Evolutionary conservation across 768 basidiomycete genomes (phyloP).

Genomic region (Suillus occidentalis): DNA sequence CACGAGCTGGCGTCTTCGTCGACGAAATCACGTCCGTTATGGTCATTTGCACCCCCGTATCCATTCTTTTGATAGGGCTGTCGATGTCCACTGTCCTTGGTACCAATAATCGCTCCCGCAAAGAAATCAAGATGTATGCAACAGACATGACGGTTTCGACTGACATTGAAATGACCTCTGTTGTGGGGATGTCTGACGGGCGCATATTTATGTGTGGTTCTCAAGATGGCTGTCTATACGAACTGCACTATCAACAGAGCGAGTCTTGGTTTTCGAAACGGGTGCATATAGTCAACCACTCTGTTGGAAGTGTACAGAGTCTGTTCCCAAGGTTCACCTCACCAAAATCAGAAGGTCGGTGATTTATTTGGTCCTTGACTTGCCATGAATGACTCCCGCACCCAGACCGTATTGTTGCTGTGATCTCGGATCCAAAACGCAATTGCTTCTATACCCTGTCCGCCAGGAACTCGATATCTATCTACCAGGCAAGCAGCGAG

Average conservation of each 20-base stretch:
- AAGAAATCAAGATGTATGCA: constrained; percentile 85
- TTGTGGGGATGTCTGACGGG: constrained; percentile 76
- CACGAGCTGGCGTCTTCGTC: constrained; percentile 85
- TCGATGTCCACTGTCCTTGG: constrained; percentile 47
- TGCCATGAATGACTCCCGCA: constrained; percentile 9
- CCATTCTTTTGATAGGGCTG: constrained; percentile 83
- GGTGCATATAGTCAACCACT: constrained; percentile 84
- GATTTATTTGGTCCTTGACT: neutral
- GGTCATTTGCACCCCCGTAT: constrained; percentile 85
- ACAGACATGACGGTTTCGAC: constrained; percentile 80
- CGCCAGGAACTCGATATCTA: constrained; percentile 59
- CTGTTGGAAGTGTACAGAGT: constrained; percentile 75
- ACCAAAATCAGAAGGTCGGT: constrained; percentile 64
- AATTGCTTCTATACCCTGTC: constrained; percentile 80
- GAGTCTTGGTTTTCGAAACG: constrained; percentile 93
- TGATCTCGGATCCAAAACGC: constrained; percentile 67
- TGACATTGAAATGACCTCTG: constrained; percentile 84
- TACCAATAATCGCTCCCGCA: constrained; percentile 42
- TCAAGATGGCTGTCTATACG: constrained; percentile 87
- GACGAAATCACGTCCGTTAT: constrained; percentile 89
- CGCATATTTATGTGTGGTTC: constrained; percentile 89
- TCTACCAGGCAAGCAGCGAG: constrained; percentile 64
- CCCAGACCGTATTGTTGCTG: constrained; percentile 67
- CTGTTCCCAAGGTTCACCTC: constrained; percentile 75
- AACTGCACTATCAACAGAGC: constrained; percentile 86